Conservation (phyloP, 306 rosid genomes). For the Hippophae tibetana region DNA sequence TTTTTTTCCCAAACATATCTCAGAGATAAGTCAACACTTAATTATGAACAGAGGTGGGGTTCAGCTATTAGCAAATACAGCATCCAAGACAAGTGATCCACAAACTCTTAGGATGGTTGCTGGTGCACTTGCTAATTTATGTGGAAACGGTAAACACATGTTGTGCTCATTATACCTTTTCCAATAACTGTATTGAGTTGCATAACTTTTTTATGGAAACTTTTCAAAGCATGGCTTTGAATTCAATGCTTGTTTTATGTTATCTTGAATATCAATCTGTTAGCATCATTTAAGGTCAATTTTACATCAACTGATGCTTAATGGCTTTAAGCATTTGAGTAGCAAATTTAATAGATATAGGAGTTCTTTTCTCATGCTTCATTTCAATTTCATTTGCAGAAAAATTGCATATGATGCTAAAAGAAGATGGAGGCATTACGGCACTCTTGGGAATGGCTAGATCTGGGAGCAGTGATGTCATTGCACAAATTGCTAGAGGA, state of each 20-base stretch:
- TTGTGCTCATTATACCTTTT: background rate
- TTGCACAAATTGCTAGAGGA: slow-evolving; percentile 63
- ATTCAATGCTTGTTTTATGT: background rate
- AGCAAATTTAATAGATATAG: background rate
- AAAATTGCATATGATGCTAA: slow-evolving; percentile 39
- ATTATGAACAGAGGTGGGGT: slow-evolving; percentile 59
- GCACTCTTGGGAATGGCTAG: slow-evolving; percentile 52
- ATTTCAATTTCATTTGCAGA: slow-evolving; percentile 26
- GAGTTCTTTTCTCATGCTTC: slow-evolving; percentile 4
- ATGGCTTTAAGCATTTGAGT: too few relatives aligned
- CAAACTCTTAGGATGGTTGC: slow-evolving; percentile 71
- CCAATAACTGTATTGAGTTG: background rate
- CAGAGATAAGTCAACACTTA: slow-evolving; percentile 50
- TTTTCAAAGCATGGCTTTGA: background rate
- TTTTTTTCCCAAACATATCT: slow-evolving; percentile 11
- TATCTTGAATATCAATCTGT: background rate
- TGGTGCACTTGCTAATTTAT: slow-evolving; percentile 70
- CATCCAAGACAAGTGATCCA: slow-evolving; percentile 43
- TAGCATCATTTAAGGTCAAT: background rate
- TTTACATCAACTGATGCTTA: background rate
- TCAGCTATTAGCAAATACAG: slow-evolving; percentile 38
- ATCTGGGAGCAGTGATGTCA: slow-evolving; percentile 42
- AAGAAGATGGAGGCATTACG: slow-evolving; percentile 55
- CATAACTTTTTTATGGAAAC: background rate
- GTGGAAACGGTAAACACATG: slow-evolving; percentile 52